These are phyloP conservation scores for Prunus salicina DNA, from an alignment of 306 rosid genomes.

Conservation along the genomic window DNA sequence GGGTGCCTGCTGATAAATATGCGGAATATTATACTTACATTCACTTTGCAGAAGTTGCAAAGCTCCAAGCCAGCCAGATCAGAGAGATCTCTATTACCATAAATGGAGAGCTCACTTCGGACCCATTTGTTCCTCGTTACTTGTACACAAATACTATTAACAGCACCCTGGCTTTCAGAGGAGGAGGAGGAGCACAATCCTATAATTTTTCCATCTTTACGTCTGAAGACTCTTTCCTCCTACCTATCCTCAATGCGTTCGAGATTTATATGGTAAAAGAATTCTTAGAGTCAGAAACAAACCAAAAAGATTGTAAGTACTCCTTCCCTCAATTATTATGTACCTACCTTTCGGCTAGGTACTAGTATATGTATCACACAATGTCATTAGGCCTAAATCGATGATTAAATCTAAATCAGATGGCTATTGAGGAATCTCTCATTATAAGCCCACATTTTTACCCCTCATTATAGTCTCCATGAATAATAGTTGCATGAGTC, in stretches of 20 bases:
- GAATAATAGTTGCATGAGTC: too few relatives aligned
- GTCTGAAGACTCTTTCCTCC: constrained; percentile 25
- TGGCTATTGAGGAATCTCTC: too few relatives aligned
- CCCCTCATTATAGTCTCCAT: too few relatives aligned
- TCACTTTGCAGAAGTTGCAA: constrained; percentile 23
- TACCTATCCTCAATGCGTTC: constrained; percentile 49
- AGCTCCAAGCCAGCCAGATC: background rate
- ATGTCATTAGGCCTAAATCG: too few relatives aligned
- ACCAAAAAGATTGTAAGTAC: background rate
- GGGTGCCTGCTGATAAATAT: background rate
- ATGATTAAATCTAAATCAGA: too few relatives aligned
- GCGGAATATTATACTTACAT: background rate
- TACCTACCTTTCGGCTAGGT: too few relatives aligned
- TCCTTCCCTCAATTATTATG: background rate
- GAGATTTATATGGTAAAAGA: constrained; percentile 25
- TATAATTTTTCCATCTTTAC: constrained; percentile 9
- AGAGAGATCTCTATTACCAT: background rate
- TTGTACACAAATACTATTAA: constrained; percentile 4
- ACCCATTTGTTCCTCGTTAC: background rate
- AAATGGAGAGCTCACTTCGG: constrained; percentile 8
- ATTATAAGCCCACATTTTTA: too few relatives aligned
- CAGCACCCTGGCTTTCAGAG: background rate
- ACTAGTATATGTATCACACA: too few relatives aligned
- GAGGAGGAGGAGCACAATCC: constrained; percentile 1
- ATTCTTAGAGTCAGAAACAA: background rate